These are phyloP conservation scores for Cunninghamia lanceolata DNA, from an alignment of 75 land plant species.

Conservation along the genomic window DNA sequence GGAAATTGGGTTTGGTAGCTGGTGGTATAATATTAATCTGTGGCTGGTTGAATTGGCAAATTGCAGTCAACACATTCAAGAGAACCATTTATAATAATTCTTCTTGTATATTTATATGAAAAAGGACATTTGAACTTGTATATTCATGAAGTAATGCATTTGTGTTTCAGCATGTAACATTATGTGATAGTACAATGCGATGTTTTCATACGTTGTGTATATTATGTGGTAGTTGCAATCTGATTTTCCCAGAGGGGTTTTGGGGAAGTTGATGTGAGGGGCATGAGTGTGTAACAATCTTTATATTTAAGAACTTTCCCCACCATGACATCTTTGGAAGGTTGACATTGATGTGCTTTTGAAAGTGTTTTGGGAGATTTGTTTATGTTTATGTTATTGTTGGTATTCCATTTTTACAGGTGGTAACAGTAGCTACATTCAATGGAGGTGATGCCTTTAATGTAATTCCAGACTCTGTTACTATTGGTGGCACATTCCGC, in stretches of 20 bases:
- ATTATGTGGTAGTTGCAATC: not conserved
- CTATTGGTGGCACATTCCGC: slow-evolving; percentile 86
- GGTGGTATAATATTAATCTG: not conserved
- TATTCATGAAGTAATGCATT: not conserved
- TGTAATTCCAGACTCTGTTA: slow-evolving; percentile 90
- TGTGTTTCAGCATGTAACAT: not conserved
- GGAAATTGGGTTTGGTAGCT: not conserved
- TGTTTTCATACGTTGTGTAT: not conserved
- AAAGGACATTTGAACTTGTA: not conserved
- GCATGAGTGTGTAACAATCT: not conserved
- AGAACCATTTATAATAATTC: not conserved
- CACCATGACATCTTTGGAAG: not conserved
- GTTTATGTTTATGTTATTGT: not conserved
- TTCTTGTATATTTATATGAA: not conserved
- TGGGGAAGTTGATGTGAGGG: not conserved
- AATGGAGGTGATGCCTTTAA: slow-evolving; percentile 88
- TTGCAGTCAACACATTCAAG: not conserved
- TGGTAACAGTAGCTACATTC: slow-evolving; percentile 75
- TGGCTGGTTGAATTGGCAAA: not conserved
- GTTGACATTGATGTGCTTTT: not conserved
- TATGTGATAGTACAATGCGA: not conserved
- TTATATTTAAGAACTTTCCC: not conserved
- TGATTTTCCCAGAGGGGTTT: not conserved
- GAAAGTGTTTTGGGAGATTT: not conserved
- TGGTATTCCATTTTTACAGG: slow-evolving; percentile 39